phyloP scores from a whole-genome alignment of 345 rosid species.

The Physaria fendleri region DNA sequence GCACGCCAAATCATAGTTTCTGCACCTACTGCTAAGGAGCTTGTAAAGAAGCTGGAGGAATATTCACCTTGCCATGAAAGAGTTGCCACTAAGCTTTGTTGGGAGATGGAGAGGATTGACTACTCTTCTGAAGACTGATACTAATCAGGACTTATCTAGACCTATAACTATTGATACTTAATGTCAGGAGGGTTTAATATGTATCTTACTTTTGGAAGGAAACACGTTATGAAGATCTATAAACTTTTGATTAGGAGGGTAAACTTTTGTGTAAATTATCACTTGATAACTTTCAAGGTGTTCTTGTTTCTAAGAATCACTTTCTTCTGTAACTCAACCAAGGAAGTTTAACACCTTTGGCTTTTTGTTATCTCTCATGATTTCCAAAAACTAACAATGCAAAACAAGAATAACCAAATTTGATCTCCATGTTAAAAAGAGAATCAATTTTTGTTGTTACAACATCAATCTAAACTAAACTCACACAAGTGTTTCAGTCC shows the following conservation, averaged over 20 bases:
- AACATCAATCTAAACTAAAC: neutral
- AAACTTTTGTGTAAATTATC: conserved; percentile 27
- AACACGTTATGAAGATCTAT: conserved; percentile 16
- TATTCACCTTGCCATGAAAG: conserved; percentile 83
- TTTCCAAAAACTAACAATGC: no score
- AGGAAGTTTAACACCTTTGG: conserved; percentile 17
- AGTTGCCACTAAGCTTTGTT: conserved; percentile 68
- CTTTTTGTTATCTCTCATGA: neutral
- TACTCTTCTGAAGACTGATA: conserved; percentile 40
- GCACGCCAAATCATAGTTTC: conserved; percentile 86
- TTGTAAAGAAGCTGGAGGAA: conserved; percentile 83
- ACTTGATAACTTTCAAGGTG: conserved; percentile 17
- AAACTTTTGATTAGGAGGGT: conserved; percentile 19
- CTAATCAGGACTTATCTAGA: conserved; percentile 2
- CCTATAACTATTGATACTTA: conserved; percentile 18
- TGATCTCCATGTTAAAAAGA: neutral
- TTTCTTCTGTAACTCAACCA: neutral
- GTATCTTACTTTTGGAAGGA: conserved; percentile 10
- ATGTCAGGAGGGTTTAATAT: conserved; percentile 15
- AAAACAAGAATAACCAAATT: neutral
- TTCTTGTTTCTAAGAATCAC: conserved; percentile 7
- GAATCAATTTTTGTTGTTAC: neutral
- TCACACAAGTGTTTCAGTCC: conserved; percentile 6
- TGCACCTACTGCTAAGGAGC: conserved; percentile 74
- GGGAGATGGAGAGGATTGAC: conserved; percentile 81